Percentiles rank a stretch among this genome's conserved stretches.
Conservation (phyloP, 192 early-diverging fungal genomes). For the Thoreauomyces humboldtii region DNA sequence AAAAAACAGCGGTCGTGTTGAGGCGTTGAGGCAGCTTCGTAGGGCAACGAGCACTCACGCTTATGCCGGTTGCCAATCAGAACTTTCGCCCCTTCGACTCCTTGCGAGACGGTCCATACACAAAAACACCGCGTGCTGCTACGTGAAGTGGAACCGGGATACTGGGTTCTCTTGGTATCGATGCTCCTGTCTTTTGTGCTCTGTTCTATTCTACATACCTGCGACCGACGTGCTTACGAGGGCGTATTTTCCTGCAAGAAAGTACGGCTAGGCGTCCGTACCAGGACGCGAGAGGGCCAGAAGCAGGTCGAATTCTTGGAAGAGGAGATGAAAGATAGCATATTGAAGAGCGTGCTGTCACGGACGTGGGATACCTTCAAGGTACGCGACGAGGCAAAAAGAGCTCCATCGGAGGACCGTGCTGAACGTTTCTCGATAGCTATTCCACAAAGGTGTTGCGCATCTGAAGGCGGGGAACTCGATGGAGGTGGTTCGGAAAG, state of each 20-base stretch:
- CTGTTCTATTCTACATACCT: no score
- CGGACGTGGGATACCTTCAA: constrained; percentile 16
- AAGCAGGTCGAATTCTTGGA: constrained; percentile 15
- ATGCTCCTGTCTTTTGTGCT: not conserved
- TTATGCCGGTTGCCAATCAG: no score
- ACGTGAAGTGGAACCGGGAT: constrained; percentile 24
- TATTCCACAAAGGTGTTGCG: constrained; percentile 18
- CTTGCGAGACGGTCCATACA: constrained; percentile 33
- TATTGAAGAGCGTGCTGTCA: constrained; percentile 3
- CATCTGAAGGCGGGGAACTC: constrained; percentile 5
- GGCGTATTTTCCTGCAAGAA: no score
- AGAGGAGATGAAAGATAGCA: constrained; percentile 7
- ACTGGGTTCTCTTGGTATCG: constrained; percentile 37
- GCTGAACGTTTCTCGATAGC: not conserved
- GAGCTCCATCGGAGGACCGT: not conserved
- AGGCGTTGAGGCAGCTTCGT: no score
- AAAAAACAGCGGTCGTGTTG: no score
- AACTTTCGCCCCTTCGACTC: constrained; percentile 22
- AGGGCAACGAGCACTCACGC: no score
- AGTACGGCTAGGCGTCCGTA: constrained; percentile 19
- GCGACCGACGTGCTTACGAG: no score
- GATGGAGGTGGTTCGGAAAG: not conserved
- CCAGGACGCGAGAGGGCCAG: constrained; percentile 1
- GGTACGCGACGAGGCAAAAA: constrained; percentile 1
- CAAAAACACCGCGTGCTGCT: constrained; percentile 25